These are phyloP conservation scores for Calocera viscosa DNA, from an alignment of 768 basidiomycete genomes.

Conservation along the genomic window DNA sequence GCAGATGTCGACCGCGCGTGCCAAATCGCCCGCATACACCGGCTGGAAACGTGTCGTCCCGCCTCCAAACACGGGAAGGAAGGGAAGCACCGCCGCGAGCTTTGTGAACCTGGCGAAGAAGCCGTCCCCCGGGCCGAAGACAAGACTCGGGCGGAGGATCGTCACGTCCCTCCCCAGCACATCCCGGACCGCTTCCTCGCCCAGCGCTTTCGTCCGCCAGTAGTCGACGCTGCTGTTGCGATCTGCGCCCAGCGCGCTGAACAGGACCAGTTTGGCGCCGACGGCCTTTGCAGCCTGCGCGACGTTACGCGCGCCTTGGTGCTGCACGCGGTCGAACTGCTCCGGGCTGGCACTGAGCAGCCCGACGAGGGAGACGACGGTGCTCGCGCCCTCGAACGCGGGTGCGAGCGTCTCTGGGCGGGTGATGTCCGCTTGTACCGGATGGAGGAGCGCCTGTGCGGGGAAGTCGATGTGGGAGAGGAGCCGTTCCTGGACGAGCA, in stretches of 20 bases:
- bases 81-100: constrained; percentile 48
- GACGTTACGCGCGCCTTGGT: constrained; percentile 54
- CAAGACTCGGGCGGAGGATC: constrained; percentile 55
- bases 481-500: constrained; percentile 30
- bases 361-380: constrained; percentile 58
- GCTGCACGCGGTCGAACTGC: constrained; percentile 50
- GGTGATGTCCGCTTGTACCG: constrained; percentile 43
- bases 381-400: constrained; percentile 44
- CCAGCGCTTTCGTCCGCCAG: constrained; percentile 47
- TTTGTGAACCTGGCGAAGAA: constrained; percentile 60
- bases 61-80: constrained; percentile 67
- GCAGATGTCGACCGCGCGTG: constrained; percentile 46
- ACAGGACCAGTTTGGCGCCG: constrained; percentile 49
- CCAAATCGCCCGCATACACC: constrained; percentile 59
- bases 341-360: constrained; percentile 45
- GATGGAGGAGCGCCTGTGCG: constrained; percentile 32
- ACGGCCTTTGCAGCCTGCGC: constrained; percentile 39
- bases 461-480: constrained; percentile 22
- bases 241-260: constrained; percentile 70
- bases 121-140: constrained; percentile 65
- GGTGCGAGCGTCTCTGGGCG: constrained; percentile 34
- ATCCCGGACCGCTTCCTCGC: constrained; percentile 42
- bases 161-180: constrained; percentile 38
- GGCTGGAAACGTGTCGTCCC: constrained; percentile 57
- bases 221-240: constrained; percentile 46